Evolutionary conservation across 768 basidiomycete genomes (phyloP), one percentile per base, ranked within the genome.

Genomic region (Serpula lacrymans): DNA sequence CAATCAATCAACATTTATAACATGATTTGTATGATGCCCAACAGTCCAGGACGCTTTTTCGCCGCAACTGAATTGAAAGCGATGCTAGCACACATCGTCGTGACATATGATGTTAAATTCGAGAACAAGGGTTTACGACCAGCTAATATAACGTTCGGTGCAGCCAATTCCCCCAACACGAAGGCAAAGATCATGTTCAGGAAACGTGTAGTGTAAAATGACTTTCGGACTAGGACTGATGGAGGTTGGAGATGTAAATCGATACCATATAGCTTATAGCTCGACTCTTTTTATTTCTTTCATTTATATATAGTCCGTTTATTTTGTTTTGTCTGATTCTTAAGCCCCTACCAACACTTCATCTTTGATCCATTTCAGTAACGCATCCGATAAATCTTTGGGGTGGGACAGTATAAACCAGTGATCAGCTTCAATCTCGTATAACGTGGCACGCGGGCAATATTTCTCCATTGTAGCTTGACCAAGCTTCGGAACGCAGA

Each of bases 31-130:
- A 30, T 41, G 26, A 17, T 4, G 38, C 31, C 27, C 14, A 23
- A 12, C 41, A 54, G 58, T 36, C 68, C 71, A 23, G 71, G 70
- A 1, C 58, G 71, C 8, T 70, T 69, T 50, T 67, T 72, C 37
- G 68, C 69, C 1, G 59, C 63, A 3, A 62, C 53, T 34, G 62
- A 64, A 35, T 49, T 69, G 13, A 71, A 73, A 40, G 52, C 62
- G 9, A 59, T 70, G 49, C 52, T 70, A 39, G 50, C 64, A 6
- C 54, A 68, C 35, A 35, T 70, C 12, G 35, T 72, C 1, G 17
- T 65, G 37, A 60, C 63, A 16, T 73, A 68, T 42, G 70, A 73
- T 45, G 22, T 70, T 5, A 63, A 60, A 51, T 45, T 75, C 72
- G 52, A 75, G 37, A 31, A 58, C 31, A 59, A 60, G 22, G 63